A percentile compares a stretch with the other conserved stretches of the same genome.
Conservation (phyloP, 73 alveolate genomes). For the Paramecium primaurelia region DNA sequence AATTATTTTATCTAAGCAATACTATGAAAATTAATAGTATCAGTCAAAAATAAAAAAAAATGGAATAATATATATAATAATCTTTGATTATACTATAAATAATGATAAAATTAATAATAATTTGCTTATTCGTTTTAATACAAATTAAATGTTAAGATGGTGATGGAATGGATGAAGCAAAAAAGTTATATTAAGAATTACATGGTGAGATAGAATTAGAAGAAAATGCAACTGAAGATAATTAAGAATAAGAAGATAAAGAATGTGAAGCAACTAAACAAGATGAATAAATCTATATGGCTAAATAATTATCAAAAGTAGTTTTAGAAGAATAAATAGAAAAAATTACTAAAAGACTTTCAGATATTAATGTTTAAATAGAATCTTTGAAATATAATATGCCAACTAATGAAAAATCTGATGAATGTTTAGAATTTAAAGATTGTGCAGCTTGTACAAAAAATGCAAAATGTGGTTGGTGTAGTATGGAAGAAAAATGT, state of each 20-base stretch:
- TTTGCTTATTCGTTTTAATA: slow-evolving; percentile 15
- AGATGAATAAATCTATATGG: slow-evolving; percentile 47
- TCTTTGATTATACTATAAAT: background rate
- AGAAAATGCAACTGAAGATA: background rate
- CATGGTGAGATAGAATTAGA: slow-evolving; percentile 14
- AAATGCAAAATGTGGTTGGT: slow-evolving; percentile 64
- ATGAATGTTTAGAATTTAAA: slow-evolving; percentile 22
- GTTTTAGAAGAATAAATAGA: slow-evolving; percentile 45
- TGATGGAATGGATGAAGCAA: slow-evolving; percentile 35
- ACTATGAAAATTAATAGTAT: too few species aligned
- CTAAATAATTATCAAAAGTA: slow-evolving; percentile 32
- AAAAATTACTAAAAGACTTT: slow-evolving; percentile 14
- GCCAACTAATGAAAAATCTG: slow-evolving; percentile 44
- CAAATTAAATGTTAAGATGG: background rate
- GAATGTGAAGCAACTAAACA: slow-evolving; percentile 27
- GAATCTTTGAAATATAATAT: slow-evolving; percentile 10
- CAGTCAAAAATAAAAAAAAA: too few species aligned
- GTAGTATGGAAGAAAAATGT: slow-evolving; percentile 57
- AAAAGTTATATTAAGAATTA: background rate
- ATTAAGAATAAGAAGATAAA: background rate
- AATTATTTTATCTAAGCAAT: background rate
- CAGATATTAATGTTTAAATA: background rate
- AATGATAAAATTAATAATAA: background rate
- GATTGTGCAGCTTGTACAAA: slow-evolving; percentile 54
- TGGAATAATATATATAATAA: too few species aligned